phyloP scores from a whole-genome alignment of 805 yeast genomes.

The Zygosaccharomyces kombuchaensis region DNA sequence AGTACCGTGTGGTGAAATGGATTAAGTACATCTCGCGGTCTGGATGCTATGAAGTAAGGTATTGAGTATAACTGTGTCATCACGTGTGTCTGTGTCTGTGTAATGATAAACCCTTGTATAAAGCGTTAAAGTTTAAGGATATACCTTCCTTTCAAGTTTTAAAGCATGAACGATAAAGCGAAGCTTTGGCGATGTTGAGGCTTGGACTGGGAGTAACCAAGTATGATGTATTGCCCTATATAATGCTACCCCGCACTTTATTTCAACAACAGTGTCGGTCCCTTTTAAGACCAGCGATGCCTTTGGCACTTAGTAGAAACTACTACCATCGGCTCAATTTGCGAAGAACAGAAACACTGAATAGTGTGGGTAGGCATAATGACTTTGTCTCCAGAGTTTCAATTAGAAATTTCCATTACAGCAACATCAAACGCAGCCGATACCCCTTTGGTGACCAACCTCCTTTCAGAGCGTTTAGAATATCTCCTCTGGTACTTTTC shows the following conservation, averaged over 20 bases:
- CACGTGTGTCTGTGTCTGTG: not conserved
- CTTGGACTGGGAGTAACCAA: conserved; percentile 1
- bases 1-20: conserved; percentile 79
- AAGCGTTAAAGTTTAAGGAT: not conserved
- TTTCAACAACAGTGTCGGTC: not conserved
- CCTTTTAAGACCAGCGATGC: not conserved
- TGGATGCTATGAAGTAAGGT: conserved; percentile 78
- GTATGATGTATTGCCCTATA: not conserved
- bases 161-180: not conserved
- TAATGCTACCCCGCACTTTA: not conserved
- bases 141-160: not conserved
- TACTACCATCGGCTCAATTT: not conserved
- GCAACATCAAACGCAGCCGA: not conserved
- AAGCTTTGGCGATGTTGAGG: not conserved
- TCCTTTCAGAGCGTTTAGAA: conserved; percentile 11
- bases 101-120: not conserved
- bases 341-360: not conserved
- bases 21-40: conserved; percentile 73
- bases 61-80: conserved; percentile 32
- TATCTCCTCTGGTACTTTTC: conserved; percentile 13
- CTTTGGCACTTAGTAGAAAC: not conserved
- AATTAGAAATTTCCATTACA: not conserved
- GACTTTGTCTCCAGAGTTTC: not conserved
- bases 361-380: too few species aligned
- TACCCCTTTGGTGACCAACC: conserved; percentile 7